These are phyloP conservation scores for Linnemannia hyalina DNA, from an alignment of 192 early-diverging fungal species.

Conservation along the genomic window DNA sequence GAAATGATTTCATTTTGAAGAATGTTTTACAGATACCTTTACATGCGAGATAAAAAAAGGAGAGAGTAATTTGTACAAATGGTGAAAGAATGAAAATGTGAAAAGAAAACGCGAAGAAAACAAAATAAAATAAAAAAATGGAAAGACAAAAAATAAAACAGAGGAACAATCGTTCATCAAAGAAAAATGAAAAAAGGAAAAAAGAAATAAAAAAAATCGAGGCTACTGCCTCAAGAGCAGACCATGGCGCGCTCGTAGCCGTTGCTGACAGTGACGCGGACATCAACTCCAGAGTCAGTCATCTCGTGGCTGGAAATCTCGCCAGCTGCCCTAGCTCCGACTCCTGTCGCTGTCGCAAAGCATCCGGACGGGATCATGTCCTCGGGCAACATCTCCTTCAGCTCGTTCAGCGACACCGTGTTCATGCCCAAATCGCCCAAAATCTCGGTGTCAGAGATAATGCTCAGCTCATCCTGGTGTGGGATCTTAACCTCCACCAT, in stretches of 20 bases:
- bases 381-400: conserved; percentile 18
- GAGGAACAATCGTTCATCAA: background rate
- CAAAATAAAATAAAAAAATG: background rate
- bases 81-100: background rate
- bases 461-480: conserved; percentile 38
- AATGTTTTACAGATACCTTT: conserved; percentile 3
- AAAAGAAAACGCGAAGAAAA: background rate
- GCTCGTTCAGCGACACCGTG: conserved; percentile 5
- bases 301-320: background rate
- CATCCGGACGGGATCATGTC: conserved; percentile 9
- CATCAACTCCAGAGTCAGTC: background rate
- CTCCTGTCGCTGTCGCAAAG: background rate
- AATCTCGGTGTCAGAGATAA: conserved; percentile 48
- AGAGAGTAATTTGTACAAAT: no score
- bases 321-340: background rate
- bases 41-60: background rate
- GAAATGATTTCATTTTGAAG: background rate
- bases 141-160: conserved; percentile 1
- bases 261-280: conserved; percentile 16
- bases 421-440: conserved; percentile 33
- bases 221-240: background rate
- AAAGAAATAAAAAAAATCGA: background rate
- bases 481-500: conserved; percentile 42
- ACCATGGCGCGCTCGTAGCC: conserved; percentile 41
- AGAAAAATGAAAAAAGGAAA: background rate